Base-by-base conservation (phyloP, 305 asterid genomes). In the Solanum hybrid region DNA sequence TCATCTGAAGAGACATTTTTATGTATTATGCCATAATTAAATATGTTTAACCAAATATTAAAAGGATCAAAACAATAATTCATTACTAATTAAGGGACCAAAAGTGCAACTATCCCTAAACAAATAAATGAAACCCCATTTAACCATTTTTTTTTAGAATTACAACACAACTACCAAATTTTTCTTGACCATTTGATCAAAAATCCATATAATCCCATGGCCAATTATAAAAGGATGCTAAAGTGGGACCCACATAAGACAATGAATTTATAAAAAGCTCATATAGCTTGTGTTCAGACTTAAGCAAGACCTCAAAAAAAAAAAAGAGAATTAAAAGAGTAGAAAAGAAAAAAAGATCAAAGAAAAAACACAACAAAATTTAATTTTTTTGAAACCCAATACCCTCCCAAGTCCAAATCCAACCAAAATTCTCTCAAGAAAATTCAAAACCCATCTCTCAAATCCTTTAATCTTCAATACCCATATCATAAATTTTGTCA, bases 401-500 rank as follows among this genome's bases (percentile, higher is more conserved):
- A 92, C 93, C 95, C 91, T 90, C 91, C 85, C 87, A 91, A 72
- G 86, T 89, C 36, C 90, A 85, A 73, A 73, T 73, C 79, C 79
- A 26, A 46, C 73, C 87, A 46, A 82, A 82, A 29, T 91, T 91
- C 90, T 87, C 90, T 87, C 90, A 31, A 89, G 16, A 76, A 79
- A 20, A 85, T 90, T 77, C 84, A 89, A 91, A 92, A 40, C 92
- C 93, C 93, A 79, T 51, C 56, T 91, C 90, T 77, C 9, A 86
- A 92, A 88, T 79, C 75, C 56, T 72, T 38, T 82, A 66, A 78
- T 80, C 89, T 87, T 89, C 93, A 14, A 7, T 81, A 85, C 90
- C 60, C 82, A 34, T 10, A 78, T 90, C 89, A 6, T 87, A 88
- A 80, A 71, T 89, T 51, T 79, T 84, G 87, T 27, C 35, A 82